Percentiles rank a stretch among this genome's conserved stretches.
Evolutionary conservation across 306 rosid genomes (phyloP).

Genomic region (Trichosanthes cucumerina): DNA sequence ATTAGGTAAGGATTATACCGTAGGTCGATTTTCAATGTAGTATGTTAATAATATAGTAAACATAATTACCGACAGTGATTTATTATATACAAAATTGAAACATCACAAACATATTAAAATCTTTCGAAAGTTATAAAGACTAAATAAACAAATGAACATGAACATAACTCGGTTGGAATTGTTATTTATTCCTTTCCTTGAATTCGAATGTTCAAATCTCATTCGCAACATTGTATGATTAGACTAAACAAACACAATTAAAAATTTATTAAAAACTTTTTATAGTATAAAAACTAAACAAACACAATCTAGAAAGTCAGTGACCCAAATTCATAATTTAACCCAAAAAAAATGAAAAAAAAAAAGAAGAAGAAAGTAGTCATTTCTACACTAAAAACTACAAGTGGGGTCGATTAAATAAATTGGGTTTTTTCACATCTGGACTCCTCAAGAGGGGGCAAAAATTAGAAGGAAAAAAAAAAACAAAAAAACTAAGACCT

Average conservation of each 20-base stretch:
- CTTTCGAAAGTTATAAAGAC: neutral
- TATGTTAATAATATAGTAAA: too few relatives aligned
- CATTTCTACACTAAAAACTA: conserved; percentile 1
- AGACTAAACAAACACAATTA: too few relatives aligned
- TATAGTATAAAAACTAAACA: neutral
- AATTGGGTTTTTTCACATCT: conserved; percentile 1
- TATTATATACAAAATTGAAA: too few relatives aligned
- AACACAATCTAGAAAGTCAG: neutral
- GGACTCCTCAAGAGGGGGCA: conserved; percentile 1
- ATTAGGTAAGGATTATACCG: too few relatives aligned
- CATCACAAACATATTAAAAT: neutral
- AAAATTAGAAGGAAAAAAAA: conserved; percentile 13
- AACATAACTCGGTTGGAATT: too few relatives aligned
- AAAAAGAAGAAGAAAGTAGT: neutral
- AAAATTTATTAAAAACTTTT: neutral
- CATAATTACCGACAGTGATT: too few relatives aligned
- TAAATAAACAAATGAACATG: neutral
- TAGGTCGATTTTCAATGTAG: too few relatives aligned
- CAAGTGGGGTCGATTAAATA: conserved; percentile 17
- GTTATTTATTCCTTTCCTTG: too few relatives aligned
- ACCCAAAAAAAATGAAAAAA: neutral
- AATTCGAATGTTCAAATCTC: too few relatives aligned
- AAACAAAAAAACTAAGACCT: neutral
- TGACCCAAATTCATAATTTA: neutral
- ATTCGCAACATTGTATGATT: too few relatives aligned